Conservation (phyloP, 768 basidiomycete species). For the Suillus tomentosus region DNA sequence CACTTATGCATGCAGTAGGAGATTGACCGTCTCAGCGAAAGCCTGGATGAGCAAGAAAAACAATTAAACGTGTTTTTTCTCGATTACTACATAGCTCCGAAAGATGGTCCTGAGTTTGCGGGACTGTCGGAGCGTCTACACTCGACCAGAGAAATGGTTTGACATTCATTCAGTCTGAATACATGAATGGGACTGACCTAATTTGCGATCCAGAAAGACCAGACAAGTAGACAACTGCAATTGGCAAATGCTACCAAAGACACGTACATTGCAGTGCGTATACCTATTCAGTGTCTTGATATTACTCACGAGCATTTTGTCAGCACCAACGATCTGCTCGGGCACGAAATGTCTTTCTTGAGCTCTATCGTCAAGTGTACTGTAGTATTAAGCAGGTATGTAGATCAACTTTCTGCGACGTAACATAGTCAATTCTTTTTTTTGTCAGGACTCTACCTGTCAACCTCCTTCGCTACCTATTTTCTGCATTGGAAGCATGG, state of each 20-base stretch:
- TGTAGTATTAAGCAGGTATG: background rate
- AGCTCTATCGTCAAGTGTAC: conserved; percentile 2
- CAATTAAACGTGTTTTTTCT: background rate
- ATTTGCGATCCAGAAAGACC: background rate
- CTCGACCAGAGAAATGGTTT: background rate
- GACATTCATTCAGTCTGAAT: background rate
- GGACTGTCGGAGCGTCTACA: background rate
- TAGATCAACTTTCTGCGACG: background rate
- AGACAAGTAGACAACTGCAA: background rate
- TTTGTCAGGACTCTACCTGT: background rate
- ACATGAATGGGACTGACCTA: background rate
- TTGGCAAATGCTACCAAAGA: background rate
- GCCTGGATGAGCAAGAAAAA: background rate
- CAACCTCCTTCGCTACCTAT: background rate
- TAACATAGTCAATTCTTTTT: background rate
- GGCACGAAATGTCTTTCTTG: background rate
- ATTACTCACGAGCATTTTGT: background rate
- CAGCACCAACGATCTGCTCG: background rate
- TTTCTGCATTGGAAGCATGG: background rate
- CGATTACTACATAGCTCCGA: background rate
- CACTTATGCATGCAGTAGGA: conserved; percentile 3
- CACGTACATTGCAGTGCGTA: background rate
- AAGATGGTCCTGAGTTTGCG: background rate
- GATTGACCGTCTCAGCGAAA: background rate
- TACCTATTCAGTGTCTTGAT: background rate